Evolutionary conservation across 75 land plant genomes (phyloP).

Genomic region (Cunninghamia lanceolata): DNA sequence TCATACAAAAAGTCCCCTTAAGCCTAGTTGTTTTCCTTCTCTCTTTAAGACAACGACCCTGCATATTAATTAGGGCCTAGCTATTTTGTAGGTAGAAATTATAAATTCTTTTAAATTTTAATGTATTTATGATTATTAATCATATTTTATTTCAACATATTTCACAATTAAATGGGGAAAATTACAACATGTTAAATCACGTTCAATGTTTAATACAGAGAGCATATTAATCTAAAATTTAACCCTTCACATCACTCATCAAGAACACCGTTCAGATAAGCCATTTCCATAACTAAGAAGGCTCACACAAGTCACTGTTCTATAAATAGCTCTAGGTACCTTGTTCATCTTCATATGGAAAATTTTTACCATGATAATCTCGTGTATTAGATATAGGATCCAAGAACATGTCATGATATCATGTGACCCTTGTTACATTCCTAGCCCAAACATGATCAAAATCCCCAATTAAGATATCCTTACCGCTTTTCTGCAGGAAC

Average conservation of each 20-base stretch:
- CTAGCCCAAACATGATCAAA: not conserved
- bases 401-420: not conserved
- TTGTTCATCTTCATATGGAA: not conserved
- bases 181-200: not conserved
- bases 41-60: not conserved
- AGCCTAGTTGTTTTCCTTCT: not conserved
- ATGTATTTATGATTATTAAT: not conserved
- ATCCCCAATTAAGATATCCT: not conserved
- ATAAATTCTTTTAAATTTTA: not conserved
- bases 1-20: not conserved
- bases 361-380: not conserved
- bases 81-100: not conserved
- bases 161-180: not conserved
- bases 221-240: not conserved
- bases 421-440: not conserved
- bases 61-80: not conserved
- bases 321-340: not conserved
- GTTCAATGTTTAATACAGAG: not conserved
- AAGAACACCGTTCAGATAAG: not conserved
- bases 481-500: conserved; percentile 97
- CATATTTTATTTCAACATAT: not conserved
- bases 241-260: not conserved
- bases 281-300: not conserved
- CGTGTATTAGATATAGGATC: not conserved
- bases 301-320: not conserved